Evolutionary conservation across 2,329 filamentous ascomycete species (phyloP).

Genomic region (Claviceps citrina): DNA sequence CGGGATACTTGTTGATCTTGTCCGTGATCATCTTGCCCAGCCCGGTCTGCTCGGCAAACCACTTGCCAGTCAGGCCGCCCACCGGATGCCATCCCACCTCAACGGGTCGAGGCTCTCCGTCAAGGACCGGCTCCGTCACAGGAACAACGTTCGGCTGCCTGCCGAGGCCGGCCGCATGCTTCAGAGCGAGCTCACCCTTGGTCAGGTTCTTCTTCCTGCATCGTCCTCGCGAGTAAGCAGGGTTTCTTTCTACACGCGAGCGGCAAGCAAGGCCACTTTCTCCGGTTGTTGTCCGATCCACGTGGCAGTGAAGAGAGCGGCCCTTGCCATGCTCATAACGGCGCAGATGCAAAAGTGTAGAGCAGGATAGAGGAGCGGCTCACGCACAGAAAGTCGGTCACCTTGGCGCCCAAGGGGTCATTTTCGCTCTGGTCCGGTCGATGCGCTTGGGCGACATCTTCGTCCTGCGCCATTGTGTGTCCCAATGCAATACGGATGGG

Average conservation of each 20-base stretch:
- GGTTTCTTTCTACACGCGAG: neutral
- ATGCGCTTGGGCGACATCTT: neutral
- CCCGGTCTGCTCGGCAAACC: constrained; percentile 41
- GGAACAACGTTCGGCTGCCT: constrained; percentile 18
- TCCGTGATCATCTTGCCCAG: constrained; percentile 41
- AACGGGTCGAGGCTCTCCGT: constrained; percentile 23
- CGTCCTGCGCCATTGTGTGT: neutral
- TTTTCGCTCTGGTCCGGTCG: neutral
- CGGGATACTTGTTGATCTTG: constrained; percentile 37
- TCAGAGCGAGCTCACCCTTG: constrained; percentile 21
- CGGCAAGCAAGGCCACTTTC: neutral
- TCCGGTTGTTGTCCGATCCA: neutral
- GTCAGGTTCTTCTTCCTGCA: constrained; percentile 17
- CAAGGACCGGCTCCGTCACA: constrained; percentile 13
- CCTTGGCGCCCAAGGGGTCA: constrained; percentile 18
- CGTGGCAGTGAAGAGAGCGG: neutral
- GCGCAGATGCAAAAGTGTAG: neutral
- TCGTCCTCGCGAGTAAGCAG: neutral
- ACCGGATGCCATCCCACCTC: constrained; percentile 45
- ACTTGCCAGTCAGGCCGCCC: constrained; percentile 38
- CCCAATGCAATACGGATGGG: too few species aligned
- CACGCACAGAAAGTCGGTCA: constrained; percentile 19
- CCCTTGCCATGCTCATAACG: neutral
- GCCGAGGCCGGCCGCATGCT: constrained; percentile 21
- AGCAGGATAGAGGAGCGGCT: constrained; percentile 2